Evolutionary conservation across 176 grass and related monocot genomes (phyloP).

Genomic region (Avena eriantha): DNA sequence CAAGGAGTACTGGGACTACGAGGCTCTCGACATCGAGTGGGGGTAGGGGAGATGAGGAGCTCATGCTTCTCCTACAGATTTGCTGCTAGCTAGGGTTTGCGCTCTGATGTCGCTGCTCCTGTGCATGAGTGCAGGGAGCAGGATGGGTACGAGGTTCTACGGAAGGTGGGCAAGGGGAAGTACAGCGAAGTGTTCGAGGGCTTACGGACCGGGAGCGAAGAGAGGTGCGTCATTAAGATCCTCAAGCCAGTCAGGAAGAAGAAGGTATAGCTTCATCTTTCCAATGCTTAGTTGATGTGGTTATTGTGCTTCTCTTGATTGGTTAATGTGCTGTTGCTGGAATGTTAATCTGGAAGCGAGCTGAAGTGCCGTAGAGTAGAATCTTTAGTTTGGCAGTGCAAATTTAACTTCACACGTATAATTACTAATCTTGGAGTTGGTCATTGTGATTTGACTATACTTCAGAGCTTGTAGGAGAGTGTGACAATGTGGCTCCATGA

Average conservation of each 20-base stretch:
- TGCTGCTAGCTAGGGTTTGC: slow-evolving; percentile 4
- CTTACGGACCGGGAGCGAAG: slow-evolving; percentile 55
- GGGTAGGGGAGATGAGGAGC: slow-evolving; percentile 54
- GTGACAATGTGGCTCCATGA: not conserved
- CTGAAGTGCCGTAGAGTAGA: not conserved
- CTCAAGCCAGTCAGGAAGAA: slow-evolving; percentile 99
- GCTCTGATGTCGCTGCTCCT: slow-evolving; percentile 18
- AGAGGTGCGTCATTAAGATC: slow-evolving; percentile 93
- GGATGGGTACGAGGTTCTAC: slow-evolving; percentile 81
- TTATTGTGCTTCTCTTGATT: not conserved
- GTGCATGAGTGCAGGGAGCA: slow-evolving; percentile 61
- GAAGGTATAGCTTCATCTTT: slow-evolving; percentile 51
- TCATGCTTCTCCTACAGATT: slow-evolving; percentile 8
- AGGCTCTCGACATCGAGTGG: slow-evolving; percentile 83
- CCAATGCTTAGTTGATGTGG: not conserved
- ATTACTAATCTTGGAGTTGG: not conserved
- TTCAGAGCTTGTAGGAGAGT: not conserved
- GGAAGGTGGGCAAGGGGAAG: slow-evolving; percentile 92
- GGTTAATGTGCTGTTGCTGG: not conserved
- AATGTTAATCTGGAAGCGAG: slow-evolving; percentile 8
- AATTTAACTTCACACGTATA: not conserved
- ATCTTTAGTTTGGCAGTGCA: slow-evolving; percentile 7
- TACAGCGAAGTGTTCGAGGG: slow-evolving; percentile 97
- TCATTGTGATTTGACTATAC: slow-evolving; percentile 5
- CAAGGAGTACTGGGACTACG: slow-evolving; percentile 95